Base-by-base conservation (phyloP, 2,329 filamentous ascomycete genomes). In the Sphaerostilbella broomeana region DNA sequence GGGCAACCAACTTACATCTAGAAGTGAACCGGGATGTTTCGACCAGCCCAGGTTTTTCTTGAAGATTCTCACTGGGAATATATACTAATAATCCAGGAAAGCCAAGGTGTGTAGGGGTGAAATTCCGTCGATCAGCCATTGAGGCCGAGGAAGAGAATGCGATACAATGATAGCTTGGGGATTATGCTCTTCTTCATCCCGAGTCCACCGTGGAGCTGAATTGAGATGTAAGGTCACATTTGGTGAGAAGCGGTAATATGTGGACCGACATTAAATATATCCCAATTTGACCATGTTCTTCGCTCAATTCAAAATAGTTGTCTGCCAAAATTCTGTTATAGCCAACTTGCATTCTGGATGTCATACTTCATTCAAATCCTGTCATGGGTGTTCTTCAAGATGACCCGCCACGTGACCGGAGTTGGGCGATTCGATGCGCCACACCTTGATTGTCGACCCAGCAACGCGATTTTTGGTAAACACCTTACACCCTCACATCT, bases 41-140 rank as follows among this genome's bases (percentile, higher is more conserved):
- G 34, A 63, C 46, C 26, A 37, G 28, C 5, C 61, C 62, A 13
- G 51, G 45, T 10, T 51, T 44, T 20, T 48, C 35, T 18, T 45
- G 47, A 11, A 50, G 42, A 40, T 50, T 38, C 11, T 54, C 42
- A 16, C 46, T 19, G 19, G 58, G 48, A 17, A 56, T 40, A 47
- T 63, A 64, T 39, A 52, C 54, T 35, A 63, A 40, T 33, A 48
- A 45, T 21, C 62, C 61, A 40, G 59, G 50, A 36, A 60, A 51
- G 38, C 62, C 62, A 35, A 58, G 50, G 24, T 51, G 44, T 11
- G 60, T 55, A 51, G 59, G 59, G 22, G 51, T 46, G 26, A 59
- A 46, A 35, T 52, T 52, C 45, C 52, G 51, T 22, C 47, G 45
- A 38, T 64, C 60, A 63, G 58, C 59, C 62, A 65, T 65, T 57